A percentile compares a stretch with the other conserved stretches of the same genome.
phyloP scores from a whole-genome alignment of 345 rosid genomes.

The Schrenkiella parvula region DNA sequence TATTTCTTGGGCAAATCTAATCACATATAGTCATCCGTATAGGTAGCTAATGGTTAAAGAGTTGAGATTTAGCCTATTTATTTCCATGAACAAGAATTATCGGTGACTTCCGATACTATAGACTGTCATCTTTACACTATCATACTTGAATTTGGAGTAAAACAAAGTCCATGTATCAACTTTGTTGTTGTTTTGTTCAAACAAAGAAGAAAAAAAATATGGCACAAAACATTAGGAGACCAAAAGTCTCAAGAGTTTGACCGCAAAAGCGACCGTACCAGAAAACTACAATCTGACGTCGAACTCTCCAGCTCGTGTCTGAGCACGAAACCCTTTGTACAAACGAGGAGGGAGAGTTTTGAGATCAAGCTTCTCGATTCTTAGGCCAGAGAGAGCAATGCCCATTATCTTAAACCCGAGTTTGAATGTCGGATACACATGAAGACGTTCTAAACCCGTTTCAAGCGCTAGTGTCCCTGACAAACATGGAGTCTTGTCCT shows the following conservation, averaged over 20 bases:
- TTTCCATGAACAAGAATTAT: no score
- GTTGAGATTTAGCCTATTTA: no score
- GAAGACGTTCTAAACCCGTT: slow-evolving; percentile 60
- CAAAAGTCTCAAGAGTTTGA: not conserved
- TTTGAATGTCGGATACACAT: slow-evolving; percentile 72
- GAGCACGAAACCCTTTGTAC: slow-evolving; percentile 89
- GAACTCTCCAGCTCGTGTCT: slow-evolving; percentile 72
- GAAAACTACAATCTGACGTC: slow-evolving; percentile 67
- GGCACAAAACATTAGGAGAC: no score
- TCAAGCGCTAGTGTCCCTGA: slow-evolving; percentile 64
- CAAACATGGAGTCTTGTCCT: slow-evolving; percentile 77
- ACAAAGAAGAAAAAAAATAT: no score
- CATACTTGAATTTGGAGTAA: no score
- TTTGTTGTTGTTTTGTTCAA: no score
- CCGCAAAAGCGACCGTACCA: not conserved
- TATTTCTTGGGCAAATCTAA: no score
- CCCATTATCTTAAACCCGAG: slow-evolving; percentile 86
- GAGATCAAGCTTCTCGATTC: slow-evolving; percentile 72
- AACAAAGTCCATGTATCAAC: no score
- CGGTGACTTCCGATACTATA: no score
- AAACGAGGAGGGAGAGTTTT: slow-evolving; percentile 60
- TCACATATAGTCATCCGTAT: no score
- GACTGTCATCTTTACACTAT: no score
- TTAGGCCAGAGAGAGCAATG: slow-evolving; percentile 79
- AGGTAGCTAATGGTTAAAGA: no score